Evolutionary conservation across 169 alveolate genomes (phyloP).

Genomic region (Babesia caballi): DNA sequence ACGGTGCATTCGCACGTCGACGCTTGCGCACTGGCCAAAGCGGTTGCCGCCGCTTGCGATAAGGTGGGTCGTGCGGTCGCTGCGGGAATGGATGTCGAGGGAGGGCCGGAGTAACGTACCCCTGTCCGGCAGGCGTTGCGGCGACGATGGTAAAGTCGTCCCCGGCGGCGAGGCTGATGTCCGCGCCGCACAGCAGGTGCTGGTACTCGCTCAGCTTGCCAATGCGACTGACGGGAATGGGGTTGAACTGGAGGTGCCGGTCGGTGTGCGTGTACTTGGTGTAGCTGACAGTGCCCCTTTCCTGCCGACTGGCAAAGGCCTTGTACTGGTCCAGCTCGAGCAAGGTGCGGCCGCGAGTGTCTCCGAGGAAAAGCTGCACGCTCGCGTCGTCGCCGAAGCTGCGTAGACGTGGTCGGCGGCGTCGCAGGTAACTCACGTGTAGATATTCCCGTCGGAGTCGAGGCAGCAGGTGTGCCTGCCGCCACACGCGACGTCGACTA

Average conservation of each 20-base stretch:
- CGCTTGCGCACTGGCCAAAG: conserved; percentile 47
- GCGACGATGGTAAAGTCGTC: conserved; percentile 43
- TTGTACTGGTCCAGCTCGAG: conserved; percentile 25
- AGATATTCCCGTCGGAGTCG: conserved; percentile 45
- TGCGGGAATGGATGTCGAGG: background rate
- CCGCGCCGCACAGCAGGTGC: background rate
- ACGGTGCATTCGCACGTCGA: conserved; percentile 23
- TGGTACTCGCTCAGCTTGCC: conserved; percentile 11
- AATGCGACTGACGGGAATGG: conserved; percentile 24
- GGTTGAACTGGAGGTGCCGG: conserved; percentile 60
- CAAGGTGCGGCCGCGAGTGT: conserved; percentile 54
- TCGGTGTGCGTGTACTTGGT: conserved; percentile 13
- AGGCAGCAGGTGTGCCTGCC: conserved; percentile 57
- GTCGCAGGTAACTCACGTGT: conserved; percentile 25
- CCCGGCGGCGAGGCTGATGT: conserved; percentile 37
- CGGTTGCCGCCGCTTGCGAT: conserved; percentile 47
- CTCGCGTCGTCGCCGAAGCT: conserved; percentile 64
- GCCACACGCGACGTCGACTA: conserved; percentile 57
- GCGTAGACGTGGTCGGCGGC: background rate
- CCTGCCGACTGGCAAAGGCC: background rate
- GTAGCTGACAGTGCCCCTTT: background rate
- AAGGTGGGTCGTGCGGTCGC: background rate
- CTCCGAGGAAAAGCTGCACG: conserved; percentile 59
- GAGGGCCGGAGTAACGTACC: background rate
- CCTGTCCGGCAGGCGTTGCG: conserved; percentile 5